Base-by-base conservation (phyloP, 768 basidiomycete species). In the Collybia mongolica region DNA sequence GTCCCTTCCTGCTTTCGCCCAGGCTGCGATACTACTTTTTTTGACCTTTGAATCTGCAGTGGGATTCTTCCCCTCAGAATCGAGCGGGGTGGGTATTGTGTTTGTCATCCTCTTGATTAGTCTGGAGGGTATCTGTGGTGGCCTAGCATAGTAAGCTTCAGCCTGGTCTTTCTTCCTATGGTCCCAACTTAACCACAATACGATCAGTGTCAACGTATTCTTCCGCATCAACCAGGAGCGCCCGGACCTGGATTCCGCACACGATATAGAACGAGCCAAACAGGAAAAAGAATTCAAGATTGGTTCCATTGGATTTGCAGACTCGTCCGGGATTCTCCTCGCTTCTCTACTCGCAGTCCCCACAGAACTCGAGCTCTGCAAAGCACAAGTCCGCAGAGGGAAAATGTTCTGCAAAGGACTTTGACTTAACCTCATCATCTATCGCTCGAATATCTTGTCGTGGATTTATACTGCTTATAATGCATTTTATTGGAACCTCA, bases 211-310 rank as follows among this genome's bases (percentile, higher is more conserved):
- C 43, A 94, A 92, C 60, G 89, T 86, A 8, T 95, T 88, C 66
- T 91, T 89, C 65, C 83, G 80, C 37, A 75, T 94, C 49, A 93
- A 90, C 49, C 88, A 89, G 55, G 88, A 89, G 56, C 74, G 72
- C 3, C 78, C 75, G 5, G 74, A 80, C 52, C 65, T 76, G 5
- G 65, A 70, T 23, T 65, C 71, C 15, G 67, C 65, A 44, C 71
- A 76, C 49, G 78, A 84, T 54, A 60, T 72, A 35, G 87, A 88
- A 60, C 76, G 81, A 35, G 73, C 77, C 22, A 76, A 79, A 61
- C 90, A 93, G 64, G 88, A 89, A 60, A 79, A 84, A 39, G 93
- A 94, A 69, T 94, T 93, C 71, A 85, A 84, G 75, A 95, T 96
- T 47, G 92, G 92, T 5, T 88, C 88, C 2, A 85, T 96, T 39